Evolutionary conservation across 306 rosid species (phyloP), one percentile per base, ranked within the genome.

Genomic region (Acacia melanoxylon): DNA sequence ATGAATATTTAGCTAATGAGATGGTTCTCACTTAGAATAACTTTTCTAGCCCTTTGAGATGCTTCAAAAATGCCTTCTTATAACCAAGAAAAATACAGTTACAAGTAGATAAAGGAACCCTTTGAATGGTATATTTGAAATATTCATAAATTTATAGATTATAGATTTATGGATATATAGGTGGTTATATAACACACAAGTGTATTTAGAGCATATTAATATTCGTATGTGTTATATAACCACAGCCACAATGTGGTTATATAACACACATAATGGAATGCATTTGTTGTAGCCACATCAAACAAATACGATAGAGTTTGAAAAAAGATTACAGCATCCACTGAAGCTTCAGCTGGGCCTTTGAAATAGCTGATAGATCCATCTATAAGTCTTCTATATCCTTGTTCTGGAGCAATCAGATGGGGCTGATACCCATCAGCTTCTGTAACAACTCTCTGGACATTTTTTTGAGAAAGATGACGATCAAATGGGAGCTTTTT

Each of bases 341-440:
- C 98, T 16, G 99, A 91, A 80, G 99, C 99, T 87, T 95, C 99
- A 76, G 99, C 98, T 19, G 99, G 99, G 86, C 99, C 99, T 91
- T 91, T 95, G 86, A 95, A 95, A 83, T 88, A 93, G 85, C 93
- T 87, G 4, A 95, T 95, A 82, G 98, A 92, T 81, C 98, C 94
- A 52, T 95, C 99, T 81, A 95, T 93, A 78, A 95, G 98, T 87
- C 98, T 93, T 84, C 99, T 86, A 83, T 95, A 95, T 74, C 99
- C 99, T 89, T 95, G 99, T 72, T 95, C 99, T 42, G 99, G 99
- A 82, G 99, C 99, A 86, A 95, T 93, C 85, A 95, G 90, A 84
- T 95, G 99, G 73, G 99, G 99, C 67, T 95, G 99, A 85, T 95
- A 95, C 61, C 99, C 99, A 85, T 95, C 99, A 79, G 99, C 99